phyloP scores from a whole-genome alignment of 148 eudicot species.

The Camellia granthamiana region DNA sequence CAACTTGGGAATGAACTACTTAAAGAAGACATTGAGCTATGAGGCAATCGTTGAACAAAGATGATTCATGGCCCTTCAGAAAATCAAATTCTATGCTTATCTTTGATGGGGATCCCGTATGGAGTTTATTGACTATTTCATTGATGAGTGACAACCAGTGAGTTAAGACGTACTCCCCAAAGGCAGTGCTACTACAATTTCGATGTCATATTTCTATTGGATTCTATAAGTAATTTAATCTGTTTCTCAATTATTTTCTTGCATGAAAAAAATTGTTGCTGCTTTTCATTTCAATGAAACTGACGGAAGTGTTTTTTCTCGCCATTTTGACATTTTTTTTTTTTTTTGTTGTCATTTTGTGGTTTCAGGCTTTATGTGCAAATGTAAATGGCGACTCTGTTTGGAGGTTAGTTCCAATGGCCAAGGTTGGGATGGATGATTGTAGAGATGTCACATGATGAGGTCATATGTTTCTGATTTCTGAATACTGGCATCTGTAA shows the following conservation, averaged over 20 bases:
- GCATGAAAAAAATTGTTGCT: not conserved
- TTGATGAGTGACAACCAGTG: not conserved
- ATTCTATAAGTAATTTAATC: not conserved
- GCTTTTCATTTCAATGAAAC: not conserved
- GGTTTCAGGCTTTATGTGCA: constrained; percentile 8
- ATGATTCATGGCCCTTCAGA: not conserved
- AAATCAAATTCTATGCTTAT: not conserved
- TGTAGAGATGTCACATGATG: not conserved
- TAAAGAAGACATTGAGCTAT: not conserved
- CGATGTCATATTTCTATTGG: not conserved
- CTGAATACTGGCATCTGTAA: constrained; percentile 20
- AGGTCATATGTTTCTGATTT: constrained; percentile 14
- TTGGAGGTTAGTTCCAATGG: constrained; percentile 11
- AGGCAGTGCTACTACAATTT: not conserved
- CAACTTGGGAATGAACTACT: not conserved
- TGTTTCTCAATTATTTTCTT: not conserved
- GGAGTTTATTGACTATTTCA: not conserved
- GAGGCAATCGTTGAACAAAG: not conserved
- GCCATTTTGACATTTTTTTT: not conserved
- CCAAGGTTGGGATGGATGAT: not conserved
- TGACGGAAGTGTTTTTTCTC: not conserved
- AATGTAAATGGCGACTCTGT: constrained; percentile 3
- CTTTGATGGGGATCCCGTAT: constrained; percentile 1
- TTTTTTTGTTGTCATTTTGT: not conserved
- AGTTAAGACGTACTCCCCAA: not conserved